Evolutionary conservation across 352 stramenopile genomes (phyloP).

Genomic region (Phytopythium mirpurense): DNA sequence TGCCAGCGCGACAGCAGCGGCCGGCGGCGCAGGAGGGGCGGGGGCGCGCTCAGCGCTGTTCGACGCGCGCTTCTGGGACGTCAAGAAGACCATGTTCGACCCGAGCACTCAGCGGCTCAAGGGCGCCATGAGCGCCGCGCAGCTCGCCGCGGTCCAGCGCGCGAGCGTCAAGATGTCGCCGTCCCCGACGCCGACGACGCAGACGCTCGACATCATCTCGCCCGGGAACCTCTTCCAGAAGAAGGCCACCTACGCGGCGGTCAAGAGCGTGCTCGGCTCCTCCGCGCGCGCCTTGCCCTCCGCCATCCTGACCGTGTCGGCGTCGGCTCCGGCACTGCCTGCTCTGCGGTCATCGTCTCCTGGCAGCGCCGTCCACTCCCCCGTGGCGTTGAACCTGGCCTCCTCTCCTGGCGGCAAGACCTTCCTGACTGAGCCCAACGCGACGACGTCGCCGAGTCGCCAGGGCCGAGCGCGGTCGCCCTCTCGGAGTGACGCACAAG

Average conservation of each 20-base stretch:
- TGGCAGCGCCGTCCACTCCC: neutral
- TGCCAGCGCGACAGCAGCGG: neutral
- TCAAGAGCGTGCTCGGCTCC: slow-evolving; percentile 53
- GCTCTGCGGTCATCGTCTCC: neutral
- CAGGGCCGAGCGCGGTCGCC: neutral
- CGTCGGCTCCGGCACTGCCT: slow-evolving; percentile 26
- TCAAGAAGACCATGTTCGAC: slow-evolving; percentile 68
- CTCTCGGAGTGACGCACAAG: neutral
- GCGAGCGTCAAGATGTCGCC: slow-evolving; percentile 32
- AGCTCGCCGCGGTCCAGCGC: slow-evolving; percentile 40
- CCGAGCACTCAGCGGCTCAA: slow-evolving; percentile 24
- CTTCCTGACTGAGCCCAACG: neutral
- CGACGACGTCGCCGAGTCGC: neutral
- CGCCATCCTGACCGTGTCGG: slow-evolving; percentile 18
- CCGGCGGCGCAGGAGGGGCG: neutral
- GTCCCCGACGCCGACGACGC: slow-evolving; percentile 15
- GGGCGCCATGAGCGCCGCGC: slow-evolving; percentile 33
- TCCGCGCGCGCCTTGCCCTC: slow-evolving; percentile 47
- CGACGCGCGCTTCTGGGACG: slow-evolving; percentile 62
- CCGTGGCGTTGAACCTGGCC: neutral
- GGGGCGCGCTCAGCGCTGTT: slow-evolving; percentile 27
- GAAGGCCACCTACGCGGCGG: slow-evolving; percentile 54
- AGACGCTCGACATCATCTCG: slow-evolving; percentile 54
- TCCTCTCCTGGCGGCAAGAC: slow-evolving; percentile 4
- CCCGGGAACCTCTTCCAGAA: slow-evolving; percentile 60